Evolutionary conservation across 257 asterid species (phyloP), one percentile per base, ranked within the genome.

Genomic region (Ilex aquifolium): DNA sequence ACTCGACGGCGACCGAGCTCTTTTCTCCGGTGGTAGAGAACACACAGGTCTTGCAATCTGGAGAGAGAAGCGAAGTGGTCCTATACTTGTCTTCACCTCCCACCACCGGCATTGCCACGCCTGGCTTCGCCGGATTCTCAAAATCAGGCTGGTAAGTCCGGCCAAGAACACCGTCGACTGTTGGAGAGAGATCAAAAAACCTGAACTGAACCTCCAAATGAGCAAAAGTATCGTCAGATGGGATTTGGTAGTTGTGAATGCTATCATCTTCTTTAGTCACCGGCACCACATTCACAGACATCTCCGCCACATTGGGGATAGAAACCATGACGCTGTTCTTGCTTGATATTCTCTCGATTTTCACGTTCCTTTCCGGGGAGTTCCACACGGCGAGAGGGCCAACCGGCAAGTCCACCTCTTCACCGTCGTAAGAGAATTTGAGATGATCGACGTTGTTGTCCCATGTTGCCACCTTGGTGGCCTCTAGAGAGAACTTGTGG

Each of bases 141-240:
- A 67, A 82, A 50, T 77, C 86, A 7, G 80, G 83, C 83, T 66
- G 71, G 57, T 79, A 87, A 12, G 95, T 87, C 63, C 71, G 60
- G 30, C 90, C 86, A 6, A 87, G 80, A 10, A 85, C 74, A 0
- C 90, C 95, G 68, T 85, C 95, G 50, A 87, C 93, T 46, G 50
- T 51, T 1, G 70, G 16, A 2, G 88, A 82, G 7, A 79, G 76
- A 16, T 64, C 77, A 1, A 40, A 68, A 64, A 85, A 46, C n/a
- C 73, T 79, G 51, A 84, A 82, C 73, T 84, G 90, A 69, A 79
- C 87, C 65, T 84, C 85, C 77, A 84, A 59, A 71, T 84, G 91
- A 31, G 91, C 70, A 15, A 82, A 82, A 15, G 85, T 76, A 65
- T 86, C 85, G 57, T 78, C 68, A 39, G 77, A 40, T 44, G 91